phyloP scores from a whole-genome alignment of 371 early-diverging fungal genomes.

The Lichtheimia corymbifera region DNA sequence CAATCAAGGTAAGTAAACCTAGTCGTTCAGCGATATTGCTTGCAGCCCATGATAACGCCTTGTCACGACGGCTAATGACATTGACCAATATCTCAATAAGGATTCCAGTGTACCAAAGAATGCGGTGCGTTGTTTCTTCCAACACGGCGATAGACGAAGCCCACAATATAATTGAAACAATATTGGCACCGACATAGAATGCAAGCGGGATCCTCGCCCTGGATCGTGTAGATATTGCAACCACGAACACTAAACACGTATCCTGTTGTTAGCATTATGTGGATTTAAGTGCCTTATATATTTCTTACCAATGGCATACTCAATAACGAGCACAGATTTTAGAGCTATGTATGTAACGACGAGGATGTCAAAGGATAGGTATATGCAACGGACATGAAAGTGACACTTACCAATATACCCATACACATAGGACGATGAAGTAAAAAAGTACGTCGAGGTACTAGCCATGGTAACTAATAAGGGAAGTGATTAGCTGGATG shows the following conservation, averaged over 20 bases:
- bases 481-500: too few species aligned
- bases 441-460: constrained; percentile 46
- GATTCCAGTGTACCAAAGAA: constrained; percentile 55
- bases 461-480: constrained; percentile 49
- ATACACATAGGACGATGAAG: constrained; percentile 45
- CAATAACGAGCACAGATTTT: constrained; percentile 50
- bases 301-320: constrained; percentile 55
- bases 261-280: neutral
- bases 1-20: constrained; percentile 58
- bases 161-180: constrained; percentile 57
- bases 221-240: constrained; percentile 45
- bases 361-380: neutral
- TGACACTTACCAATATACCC: constrained; percentile 46
- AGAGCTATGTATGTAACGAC: constrained; percentile 21
- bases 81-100: constrained; percentile 49
- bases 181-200: constrained; percentile 48
- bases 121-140: constrained; percentile 44
- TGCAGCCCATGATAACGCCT: constrained; percentile 61
- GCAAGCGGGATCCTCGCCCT: constrained; percentile 40
- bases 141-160: constrained; percentile 44
- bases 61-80: constrained; percentile 47
- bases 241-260: constrained; percentile 30
- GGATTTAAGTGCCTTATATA: neutral
- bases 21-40: constrained; percentile 62
- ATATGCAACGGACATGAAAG: neutral